Conservation (phyloP, 1,284 basidiomycete species). For the Athelia psychrophila region DNA sequence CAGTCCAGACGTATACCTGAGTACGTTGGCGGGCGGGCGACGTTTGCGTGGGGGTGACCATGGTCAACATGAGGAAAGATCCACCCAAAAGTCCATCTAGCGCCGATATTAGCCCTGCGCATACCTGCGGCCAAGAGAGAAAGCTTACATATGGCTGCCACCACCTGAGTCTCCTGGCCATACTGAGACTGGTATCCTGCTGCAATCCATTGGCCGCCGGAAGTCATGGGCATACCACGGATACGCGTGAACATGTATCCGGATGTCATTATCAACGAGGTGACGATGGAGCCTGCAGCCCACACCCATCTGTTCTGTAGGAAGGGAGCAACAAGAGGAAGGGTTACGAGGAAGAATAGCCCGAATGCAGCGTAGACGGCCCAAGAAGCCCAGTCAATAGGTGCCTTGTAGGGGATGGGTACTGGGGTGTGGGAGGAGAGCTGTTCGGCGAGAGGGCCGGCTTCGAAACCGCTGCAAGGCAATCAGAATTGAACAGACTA, state of each 20-base stretch:
- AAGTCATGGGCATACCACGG: conserved; percentile 73
- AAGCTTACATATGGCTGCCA: conserved; percentile 82
- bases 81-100: conserved; percentile 83
- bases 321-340: conserved; percentile 67
- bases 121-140: conserved; percentile 2
- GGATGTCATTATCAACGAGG: conserved; percentile 81
- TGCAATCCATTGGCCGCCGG: conserved; percentile 79
- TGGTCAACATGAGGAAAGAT: conserved; percentile 80
- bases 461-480: conserved; percentile 69
- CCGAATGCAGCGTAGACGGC: conserved; percentile 39
- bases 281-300: conserved; percentile 62
- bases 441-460: conserved; percentile 73
- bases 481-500: conserved; percentile 4
- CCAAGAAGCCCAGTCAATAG: conserved; percentile 66
- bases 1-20: conserved; percentile 89
- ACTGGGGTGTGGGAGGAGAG: conserved; percentile 71
- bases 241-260: conserved; percentile 99
- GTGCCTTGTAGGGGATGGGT: conserved; percentile 71
- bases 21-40: conserved; percentile 77
- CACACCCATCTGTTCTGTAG: conserved; percentile 80
- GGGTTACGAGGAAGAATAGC: conserved; percentile 43
- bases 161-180: conserved; percentile 90
- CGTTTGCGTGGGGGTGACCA: conserved; percentile 78
- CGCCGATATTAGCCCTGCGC: conserved; percentile 7
- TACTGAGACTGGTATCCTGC: conserved; percentile 88